These are phyloP conservation scores for Termitomyces sp. DNA, from an alignment of 768 basidiomycete genomes.

Conservation along the genomic window DNA sequence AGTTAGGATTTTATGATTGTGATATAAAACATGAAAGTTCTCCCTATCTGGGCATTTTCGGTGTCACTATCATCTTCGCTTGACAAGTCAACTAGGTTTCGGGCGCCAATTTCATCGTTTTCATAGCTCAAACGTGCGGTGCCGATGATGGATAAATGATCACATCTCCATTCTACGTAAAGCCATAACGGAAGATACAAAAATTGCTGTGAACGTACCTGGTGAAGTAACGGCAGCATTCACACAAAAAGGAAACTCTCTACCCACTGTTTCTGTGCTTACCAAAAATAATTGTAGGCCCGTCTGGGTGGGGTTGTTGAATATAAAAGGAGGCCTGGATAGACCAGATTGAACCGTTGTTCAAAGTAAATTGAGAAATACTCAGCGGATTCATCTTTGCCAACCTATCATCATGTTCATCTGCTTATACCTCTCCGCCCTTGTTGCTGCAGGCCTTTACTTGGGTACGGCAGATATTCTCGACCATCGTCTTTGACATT, in stretches of 20 bases:
- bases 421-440: slow-evolving; percentile 10
- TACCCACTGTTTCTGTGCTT: background rate
- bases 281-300: background rate
- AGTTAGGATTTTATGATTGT: too few relatives aligned
- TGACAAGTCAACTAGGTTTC: background rate
- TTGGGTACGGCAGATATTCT: slow-evolving; percentile 8
- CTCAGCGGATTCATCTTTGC: background rate
- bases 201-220: background rate
- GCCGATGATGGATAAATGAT: too few relatives aligned
- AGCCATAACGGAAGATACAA: background rate
- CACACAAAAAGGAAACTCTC: background rate
- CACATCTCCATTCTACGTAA: background rate
- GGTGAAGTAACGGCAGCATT: background rate
- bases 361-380: background rate
- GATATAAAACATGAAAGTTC: background rate
- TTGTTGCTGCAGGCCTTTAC: slow-evolving; percentile 12
- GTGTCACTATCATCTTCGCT: background rate
- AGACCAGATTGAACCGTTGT: background rate
- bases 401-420: slow-evolving; percentile 13
- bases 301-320: too few relatives aligned
- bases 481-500: background rate
- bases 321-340: too few relatives aligned
- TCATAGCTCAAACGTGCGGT: background rate
- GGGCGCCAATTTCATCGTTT: background rate
- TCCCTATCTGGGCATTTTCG: background rate